phyloP scores from a whole-genome alignment of 495 filamentous ascomycete species.

The Neurospora sp. region DNA sequence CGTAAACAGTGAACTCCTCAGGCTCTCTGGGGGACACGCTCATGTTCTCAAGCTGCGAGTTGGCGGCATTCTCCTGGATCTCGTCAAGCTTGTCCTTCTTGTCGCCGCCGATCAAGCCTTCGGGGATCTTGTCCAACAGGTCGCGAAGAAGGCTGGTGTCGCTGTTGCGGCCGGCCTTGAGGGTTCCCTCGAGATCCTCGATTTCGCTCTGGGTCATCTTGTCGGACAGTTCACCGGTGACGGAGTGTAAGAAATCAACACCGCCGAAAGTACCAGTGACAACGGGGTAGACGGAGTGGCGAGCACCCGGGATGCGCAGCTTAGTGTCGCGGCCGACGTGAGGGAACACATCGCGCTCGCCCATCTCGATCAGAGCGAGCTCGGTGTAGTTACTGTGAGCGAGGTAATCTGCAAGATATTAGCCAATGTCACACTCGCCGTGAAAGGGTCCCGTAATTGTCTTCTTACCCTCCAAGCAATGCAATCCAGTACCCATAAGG shows the following conservation, averaged over 20 bases:
- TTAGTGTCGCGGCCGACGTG: slow-evolving; percentile 67
- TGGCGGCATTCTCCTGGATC: slow-evolving; percentile 55
- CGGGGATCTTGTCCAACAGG: slow-evolving; percentile 66
- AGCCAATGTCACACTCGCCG: background rate
- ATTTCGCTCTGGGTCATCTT: slow-evolving; percentile 83
- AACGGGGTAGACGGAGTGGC: slow-evolving; percentile 57
- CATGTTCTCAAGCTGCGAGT: slow-evolving; percentile 54
- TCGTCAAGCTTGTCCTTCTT: slow-evolving; percentile 57
- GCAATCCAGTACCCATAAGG: slow-evolving; percentile 72
- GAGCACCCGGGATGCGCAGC: slow-evolving; percentile 54
- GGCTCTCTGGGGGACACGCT: slow-evolving; percentile 60
- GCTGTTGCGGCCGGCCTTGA: slow-evolving; percentile 44
- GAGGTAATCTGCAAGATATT: slow-evolving; percentile 52
- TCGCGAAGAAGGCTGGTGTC: slow-evolving; percentile 61
- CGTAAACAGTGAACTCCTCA: slow-evolving; percentile 60
- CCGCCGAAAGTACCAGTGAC: slow-evolving; percentile 89
- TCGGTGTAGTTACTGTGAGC: slow-evolving; percentile 89
- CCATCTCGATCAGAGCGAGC: slow-evolving; percentile 73
- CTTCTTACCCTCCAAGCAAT: slow-evolving; percentile 66
- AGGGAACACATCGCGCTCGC: slow-evolving; percentile 69
- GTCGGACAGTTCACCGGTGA: slow-evolving; percentile 79
- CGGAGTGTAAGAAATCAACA: slow-evolving; percentile 76
- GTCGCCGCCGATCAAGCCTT: slow-evolving; percentile 59
- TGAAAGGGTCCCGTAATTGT: background rate
- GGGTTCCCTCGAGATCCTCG: slow-evolving; percentile 66